Evolutionary conservation across 768 basidiomycete species (phyloP), one percentile per base, ranked within the genome.

Genomic region (Dictyophora rubrovolvata): DNA sequence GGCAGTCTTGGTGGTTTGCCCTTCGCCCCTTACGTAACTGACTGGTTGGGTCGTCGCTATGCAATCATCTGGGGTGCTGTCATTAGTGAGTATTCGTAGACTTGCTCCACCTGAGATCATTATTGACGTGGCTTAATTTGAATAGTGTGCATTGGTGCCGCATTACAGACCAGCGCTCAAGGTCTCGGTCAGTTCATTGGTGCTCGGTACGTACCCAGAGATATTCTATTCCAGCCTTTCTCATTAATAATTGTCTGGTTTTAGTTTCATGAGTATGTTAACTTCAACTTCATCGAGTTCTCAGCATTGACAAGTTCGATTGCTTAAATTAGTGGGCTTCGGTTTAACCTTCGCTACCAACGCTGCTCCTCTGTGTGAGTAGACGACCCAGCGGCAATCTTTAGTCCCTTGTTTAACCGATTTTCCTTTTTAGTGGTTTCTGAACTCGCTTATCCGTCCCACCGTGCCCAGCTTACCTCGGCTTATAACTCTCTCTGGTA

Each of bases 401-500:
- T 20, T 12, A 16, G 20, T 20, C 42, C 14, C 5, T 21, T 23
- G 54, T 28, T 5, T 42, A 9, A 34, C 8, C 28, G 14, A 28
- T 2, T 21, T 12, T 17, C 17, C 54, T 3, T 35, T n/a, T 1
- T n/a, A 55, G 36, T 93, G 73, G 83, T 93, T 58, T 85, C 89
- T 53, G 91, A 93, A 72, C 72, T 93, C 18, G 78, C 90, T 1
- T 92, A 92, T 69, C 91, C 90, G 12, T 74, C 79, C 10, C 86
- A 93, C 70, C 89, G 91, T 64, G 86, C 84, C 17, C 83, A 83
- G 34, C 71, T 93, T 59, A 92, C 87, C 12, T 83, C 87, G 1
- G 71, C 82, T 54, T 89, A 87, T 75, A 89, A 90, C 76, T 85
- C 87, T 23, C 83, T 90, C 61, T 92, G 90, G 89, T 56, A 17